phyloP scores from a whole-genome alignment of 176 grass and related monocot genomes.

The Aegilops sharonensis region DNA sequence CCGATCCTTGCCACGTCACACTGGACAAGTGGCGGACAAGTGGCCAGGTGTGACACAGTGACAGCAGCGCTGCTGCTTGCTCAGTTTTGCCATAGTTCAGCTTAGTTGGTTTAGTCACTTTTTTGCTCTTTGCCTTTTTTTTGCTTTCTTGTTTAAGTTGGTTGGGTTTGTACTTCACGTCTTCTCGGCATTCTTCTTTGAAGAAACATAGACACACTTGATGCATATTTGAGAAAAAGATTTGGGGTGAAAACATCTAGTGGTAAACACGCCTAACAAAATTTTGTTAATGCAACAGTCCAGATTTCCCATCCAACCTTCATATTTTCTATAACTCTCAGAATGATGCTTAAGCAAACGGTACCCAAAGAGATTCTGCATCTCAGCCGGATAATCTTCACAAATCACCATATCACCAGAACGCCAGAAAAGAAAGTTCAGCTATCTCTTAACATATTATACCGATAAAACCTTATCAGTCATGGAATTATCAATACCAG shows the following conservation, averaged over 20 bases:
- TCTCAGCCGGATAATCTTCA: conserved; percentile 4
- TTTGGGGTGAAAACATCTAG: neutral
- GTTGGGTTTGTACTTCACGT: neutral
- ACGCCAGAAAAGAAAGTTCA: neutral
- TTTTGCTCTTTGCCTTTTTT: conserved; percentile 6
- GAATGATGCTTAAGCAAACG: conserved; percentile 20
- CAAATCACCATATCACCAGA: neutral
- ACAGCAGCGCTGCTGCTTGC: neutral
- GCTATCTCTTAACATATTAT: conserved; percentile 9
- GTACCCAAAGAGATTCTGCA: conserved; percentile 1
- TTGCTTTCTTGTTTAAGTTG: conserved; percentile 6
- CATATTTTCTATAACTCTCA: conserved; percentile 15
- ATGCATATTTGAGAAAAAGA: neutral
- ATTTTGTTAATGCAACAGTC: conserved; percentile 8
- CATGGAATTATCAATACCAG: conserved; percentile 22
- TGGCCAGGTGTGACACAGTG: neutral
- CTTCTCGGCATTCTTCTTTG: neutral
- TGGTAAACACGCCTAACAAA: neutral
- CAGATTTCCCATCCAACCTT: neutral
- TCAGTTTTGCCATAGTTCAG: neutral
- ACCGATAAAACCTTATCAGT: neutral
- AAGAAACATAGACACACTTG: neutral
- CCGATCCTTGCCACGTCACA: too few species aligned
- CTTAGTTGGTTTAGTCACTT: neutral
- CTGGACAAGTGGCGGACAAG: too few species aligned